These are phyloP conservation scores for Triticum aestivum DNA, from an alignment of 176 grass and related monocot genomes.

Conservation along the genomic window DNA sequence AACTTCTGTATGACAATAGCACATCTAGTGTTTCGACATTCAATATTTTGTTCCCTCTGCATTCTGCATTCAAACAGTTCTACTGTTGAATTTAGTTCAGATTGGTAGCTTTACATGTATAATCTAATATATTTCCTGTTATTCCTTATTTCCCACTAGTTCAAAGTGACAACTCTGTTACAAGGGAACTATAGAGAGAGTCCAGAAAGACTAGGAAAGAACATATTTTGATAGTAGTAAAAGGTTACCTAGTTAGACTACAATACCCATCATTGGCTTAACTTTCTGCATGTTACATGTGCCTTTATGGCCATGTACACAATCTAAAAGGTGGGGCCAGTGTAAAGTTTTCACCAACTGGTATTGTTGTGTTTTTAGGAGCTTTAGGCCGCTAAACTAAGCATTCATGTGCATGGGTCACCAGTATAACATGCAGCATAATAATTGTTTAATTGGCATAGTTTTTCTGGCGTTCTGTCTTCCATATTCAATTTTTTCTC, in stretches of 20 bases:
- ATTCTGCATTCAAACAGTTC: constrained; percentile 8
- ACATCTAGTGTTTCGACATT: not conserved
- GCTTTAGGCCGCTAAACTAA: constrained; percentile 22
- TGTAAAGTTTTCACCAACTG: not conserved
- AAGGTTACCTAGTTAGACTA: constrained; percentile 2
- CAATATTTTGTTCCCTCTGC: constrained; percentile 18
- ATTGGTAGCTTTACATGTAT: constrained; percentile 15
- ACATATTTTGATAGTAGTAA: not conserved
- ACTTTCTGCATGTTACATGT: not conserved
- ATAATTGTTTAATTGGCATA: constrained; percentile 24
- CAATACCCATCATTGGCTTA: not conserved
- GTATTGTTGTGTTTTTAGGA: not conserved
- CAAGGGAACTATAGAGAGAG: constrained; percentile 1
- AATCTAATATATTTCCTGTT: not conserved
- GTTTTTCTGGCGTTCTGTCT: constrained; percentile 6
- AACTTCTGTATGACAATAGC: not conserved
- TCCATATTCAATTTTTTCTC: constrained; percentile 22
- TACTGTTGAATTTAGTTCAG: constrained; percentile 12
- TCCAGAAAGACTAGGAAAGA: not conserved
- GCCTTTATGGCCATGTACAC: constrained; percentile 5
- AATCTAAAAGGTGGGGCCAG: not conserved
- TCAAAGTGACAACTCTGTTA: not conserved
- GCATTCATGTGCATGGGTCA: constrained; percentile 5
- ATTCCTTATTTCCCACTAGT: not conserved
- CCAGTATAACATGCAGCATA: constrained; percentile 1